These are phyloP conservation scores for Myxozyma melibiosi DNA, from an alignment of 805 yeast species.

Conservation along the genomic window DNA sequence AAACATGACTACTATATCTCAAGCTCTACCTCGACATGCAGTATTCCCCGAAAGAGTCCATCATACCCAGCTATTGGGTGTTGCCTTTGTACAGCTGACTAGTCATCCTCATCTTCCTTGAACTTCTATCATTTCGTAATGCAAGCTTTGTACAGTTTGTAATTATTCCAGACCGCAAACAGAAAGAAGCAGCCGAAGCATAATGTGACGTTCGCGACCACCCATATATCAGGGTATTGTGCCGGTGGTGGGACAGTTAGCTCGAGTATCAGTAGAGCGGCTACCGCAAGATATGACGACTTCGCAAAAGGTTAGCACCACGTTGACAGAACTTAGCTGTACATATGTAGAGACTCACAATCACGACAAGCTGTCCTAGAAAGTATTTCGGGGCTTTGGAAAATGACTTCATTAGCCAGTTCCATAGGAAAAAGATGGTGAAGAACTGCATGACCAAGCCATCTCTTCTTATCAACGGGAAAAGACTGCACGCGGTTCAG, in stretches of 20 bases:
- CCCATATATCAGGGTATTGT: constrained; percentile 82
- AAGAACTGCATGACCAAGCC: constrained; percentile 71
- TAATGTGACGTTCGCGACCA: constrained; percentile 68
- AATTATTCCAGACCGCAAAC: constrained; percentile 83
- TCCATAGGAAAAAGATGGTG: constrained; percentile 62
- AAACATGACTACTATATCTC: too few species aligned
- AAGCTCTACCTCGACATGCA: too few species aligned
- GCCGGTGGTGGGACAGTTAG: constrained; percentile 39
- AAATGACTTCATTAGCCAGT: constrained; percentile 76
- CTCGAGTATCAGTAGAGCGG: constrained; percentile 59
- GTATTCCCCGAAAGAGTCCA: too few species aligned
- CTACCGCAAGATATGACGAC: constrained; percentile 50
- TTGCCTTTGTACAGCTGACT: too few species aligned
- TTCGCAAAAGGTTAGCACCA: background rate
- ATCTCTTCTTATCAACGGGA: constrained; percentile 83
- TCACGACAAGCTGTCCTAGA: constrained; percentile 55
- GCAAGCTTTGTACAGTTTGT: constrained; percentile 47
- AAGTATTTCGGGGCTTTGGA: constrained; percentile 51
- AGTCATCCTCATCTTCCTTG: background rate
- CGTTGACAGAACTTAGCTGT: background rate
- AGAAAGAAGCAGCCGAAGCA: constrained; percentile 74
- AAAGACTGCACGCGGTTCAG: constrained; percentile 55
- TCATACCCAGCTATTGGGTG: too few species aligned
- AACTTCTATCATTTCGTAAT: constrained; percentile 1
- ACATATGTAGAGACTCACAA: constrained; percentile 44